These are phyloP conservation scores for Termitomyces sp. DNA, from an alignment of 768 basidiomycete species.

Conservation along the genomic window DNA sequence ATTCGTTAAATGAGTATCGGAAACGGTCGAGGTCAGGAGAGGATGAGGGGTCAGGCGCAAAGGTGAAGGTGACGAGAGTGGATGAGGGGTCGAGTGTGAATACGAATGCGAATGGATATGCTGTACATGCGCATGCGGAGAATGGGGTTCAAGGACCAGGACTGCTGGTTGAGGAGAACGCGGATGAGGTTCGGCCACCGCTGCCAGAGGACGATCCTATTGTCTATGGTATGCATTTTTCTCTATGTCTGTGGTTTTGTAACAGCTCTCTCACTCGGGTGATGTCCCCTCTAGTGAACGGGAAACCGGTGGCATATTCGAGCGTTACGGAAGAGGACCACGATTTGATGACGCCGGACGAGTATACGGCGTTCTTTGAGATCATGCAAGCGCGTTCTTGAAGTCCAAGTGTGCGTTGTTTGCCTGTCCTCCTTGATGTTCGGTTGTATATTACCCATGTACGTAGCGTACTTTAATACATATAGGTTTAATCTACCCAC, in stretches of 20 bases:
- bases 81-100: constrained; percentile 32
- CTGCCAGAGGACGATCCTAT: constrained; percentile 50
- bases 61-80: constrained; percentile 39
- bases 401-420: not conserved
- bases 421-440: not conserved
- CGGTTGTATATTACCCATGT: not conserved
- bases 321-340: constrained; percentile 90
- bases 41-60: constrained; percentile 39
- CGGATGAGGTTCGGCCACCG: constrained; percentile 14
- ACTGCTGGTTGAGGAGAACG: constrained; percentile 19
- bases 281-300: constrained; percentile 54
- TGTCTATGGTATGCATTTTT: constrained; percentile 54
- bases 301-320: constrained; percentile 66
- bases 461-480: not conserved
- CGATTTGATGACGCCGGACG: constrained; percentile 90
- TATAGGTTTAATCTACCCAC: no score
- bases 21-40: constrained; percentile 71
- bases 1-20: constrained; percentile 66
- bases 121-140: no score
- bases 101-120: no score
- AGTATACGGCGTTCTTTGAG: constrained; percentile 81
- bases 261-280: not conserved
- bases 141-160: constrained; percentile 19
- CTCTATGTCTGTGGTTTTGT: not conserved
- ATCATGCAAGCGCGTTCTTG: constrained; percentile 50